phyloP scores from a whole-genome alignment of 495 filamentous ascomycete genomes.

The Friedmanniomyces simplex region DNA sequence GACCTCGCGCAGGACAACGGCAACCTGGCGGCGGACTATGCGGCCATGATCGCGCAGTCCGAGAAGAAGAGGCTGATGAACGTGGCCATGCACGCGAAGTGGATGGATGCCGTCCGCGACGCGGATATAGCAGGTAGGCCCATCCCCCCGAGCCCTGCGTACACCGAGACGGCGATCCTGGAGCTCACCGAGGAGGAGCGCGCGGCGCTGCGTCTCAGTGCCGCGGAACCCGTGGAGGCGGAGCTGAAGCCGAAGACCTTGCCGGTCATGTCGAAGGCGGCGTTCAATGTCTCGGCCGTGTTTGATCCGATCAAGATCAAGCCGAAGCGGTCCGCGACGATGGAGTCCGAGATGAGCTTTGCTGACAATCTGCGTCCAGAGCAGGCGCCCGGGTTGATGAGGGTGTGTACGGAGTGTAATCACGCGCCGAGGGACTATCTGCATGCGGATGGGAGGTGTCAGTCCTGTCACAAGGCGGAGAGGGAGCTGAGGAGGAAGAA shows the following conservation, averaged over 20 bases:
- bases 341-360: slow-evolving; percentile 1
- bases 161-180: neutral
- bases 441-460: too few relatives aligned
- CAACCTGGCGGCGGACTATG: too few relatives aligned
- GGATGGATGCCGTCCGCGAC: neutral
- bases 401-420: neutral
- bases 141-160: neutral
- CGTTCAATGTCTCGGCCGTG: neutral
- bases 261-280: neutral
- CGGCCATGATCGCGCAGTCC: neutral
- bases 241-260: neutral
- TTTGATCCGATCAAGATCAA: neutral
- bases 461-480: too few relatives aligned
- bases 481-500: too few relatives aligned
- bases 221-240: neutral
- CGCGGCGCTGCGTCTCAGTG: neutral
- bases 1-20: too few relatives aligned
- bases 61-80: neutral
- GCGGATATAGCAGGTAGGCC: neutral
- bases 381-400: neutral
- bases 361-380: neutral
- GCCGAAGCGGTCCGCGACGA: neutral
- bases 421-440: neutral
- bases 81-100: neutral
- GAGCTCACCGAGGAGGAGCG: neutral